Base-by-base conservation (phyloP, 352 stramenopile genomes). In the Saprolegnia parasitica region DNA sequence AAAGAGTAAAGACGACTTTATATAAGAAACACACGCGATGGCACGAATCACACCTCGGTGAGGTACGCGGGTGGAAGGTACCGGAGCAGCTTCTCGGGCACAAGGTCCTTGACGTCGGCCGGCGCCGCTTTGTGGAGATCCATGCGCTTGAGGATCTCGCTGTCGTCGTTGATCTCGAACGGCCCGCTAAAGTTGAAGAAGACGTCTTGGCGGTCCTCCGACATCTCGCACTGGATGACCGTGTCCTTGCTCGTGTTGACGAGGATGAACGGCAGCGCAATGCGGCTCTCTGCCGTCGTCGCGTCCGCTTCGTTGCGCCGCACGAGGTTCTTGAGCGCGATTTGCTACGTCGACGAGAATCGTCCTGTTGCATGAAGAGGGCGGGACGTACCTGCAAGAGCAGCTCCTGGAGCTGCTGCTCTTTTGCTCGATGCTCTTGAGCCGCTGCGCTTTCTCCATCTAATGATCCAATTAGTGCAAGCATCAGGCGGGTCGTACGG, bases 91-190 rank as follows among this genome's bases (percentile, higher is more conserved):
- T 89, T 89, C 39, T 90, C 81, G 1, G 86, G 79, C 5, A 95
- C 79, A 67, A 91, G 81, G 49, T 81, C 72, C 74, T 88, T 87
- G 18, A 91, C 71, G 54, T 93, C 81, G n/a, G 75, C 61, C 40
- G 77, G 85, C 42, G 77, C 56, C 50, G 80, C 79, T 68, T 91
- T 88, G 78, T 97, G 89, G 76, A 98, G 79, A 54, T 90, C 87
- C 47, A 99, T 80, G 67, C 89, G 87, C 73, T 97, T 97, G 71
- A 99, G 77, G 65, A 99, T 97, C 49, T 98, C 95, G 68, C 96
- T 98, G 77, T 98, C 96, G 80, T 98, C 95, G 74, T 98, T 97
- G 77, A 99, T 98, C 78, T 99, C 95, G 78, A 98, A 99, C 42
- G 94, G 90, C 50, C 88, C 86, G 73, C 81, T 96, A 75, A 99